These are phyloP conservation scores for Meira miltonrushii DNA, from an alignment of 1,284 basidiomycete genomes.

Conservation along the genomic window DNA sequence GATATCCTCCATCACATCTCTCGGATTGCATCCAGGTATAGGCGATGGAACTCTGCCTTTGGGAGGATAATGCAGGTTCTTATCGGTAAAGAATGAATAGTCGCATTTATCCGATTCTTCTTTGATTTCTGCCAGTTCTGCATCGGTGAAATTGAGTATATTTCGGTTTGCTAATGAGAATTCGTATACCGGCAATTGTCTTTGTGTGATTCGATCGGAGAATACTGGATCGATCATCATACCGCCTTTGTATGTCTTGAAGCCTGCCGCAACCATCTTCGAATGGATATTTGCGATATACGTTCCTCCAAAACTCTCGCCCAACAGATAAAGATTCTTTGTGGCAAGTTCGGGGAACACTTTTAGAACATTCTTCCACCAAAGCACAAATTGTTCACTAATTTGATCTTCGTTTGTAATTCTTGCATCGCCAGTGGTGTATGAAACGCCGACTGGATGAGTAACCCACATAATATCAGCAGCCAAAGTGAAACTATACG, in stretches of 20 bases:
- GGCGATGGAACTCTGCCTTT: slow-evolving; percentile 19
- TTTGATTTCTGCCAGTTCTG: slow-evolving; percentile 20
- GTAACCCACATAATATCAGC: too few relatives aligned
- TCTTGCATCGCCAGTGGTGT: too few relatives aligned
- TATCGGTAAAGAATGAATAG: slow-evolving; percentile 25
- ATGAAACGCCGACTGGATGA: too few relatives aligned
- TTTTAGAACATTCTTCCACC: too few relatives aligned
- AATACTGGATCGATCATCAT: slow-evolving; percentile 45
- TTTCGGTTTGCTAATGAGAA: slow-evolving; percentile 16
- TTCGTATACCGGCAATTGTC: slow-evolving; percentile 28
- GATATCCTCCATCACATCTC: not conserved
- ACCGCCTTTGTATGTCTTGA: slow-evolving; percentile 18
- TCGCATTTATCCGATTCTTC: slow-evolving; percentile 30
- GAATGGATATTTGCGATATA: too few relatives aligned
- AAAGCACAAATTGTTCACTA: too few relatives aligned
- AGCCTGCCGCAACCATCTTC: too few relatives aligned
- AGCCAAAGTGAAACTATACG: too few relatives aligned
- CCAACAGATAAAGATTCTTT: too few relatives aligned
- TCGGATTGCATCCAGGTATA: slow-evolving; percentile 8
- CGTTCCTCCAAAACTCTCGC: too few relatives aligned
- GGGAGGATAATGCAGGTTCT: slow-evolving; percentile 42
- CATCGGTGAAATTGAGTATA: slow-evolving; percentile 14
- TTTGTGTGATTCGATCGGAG: slow-evolving; percentile 20
- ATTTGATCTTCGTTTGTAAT: too few relatives aligned
- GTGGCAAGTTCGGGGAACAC: too few relatives aligned